Evolutionary conservation across 148 eudicot genomes (phyloP).

Genomic region (Linanthus parryae): DNA sequence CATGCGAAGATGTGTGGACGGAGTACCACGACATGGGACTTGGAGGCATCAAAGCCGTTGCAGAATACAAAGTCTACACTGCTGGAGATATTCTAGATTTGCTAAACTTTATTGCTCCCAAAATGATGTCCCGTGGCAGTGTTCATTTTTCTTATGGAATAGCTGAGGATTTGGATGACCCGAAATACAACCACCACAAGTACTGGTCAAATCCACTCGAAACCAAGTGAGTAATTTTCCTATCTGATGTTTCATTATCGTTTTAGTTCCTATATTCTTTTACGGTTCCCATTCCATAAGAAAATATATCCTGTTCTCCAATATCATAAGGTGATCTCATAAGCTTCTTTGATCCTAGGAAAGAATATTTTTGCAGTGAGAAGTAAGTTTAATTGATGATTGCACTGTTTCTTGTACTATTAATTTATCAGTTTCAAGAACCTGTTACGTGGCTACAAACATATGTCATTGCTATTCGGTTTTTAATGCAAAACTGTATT

Average conservation of each 20-base stretch:
- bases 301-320: no score
- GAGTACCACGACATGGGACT: constrained; percentile 98
- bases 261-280: background rate
- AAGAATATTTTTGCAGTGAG: no score
- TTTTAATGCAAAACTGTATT: no score
- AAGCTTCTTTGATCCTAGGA: no score
- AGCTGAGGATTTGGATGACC: constrained; percentile 87
- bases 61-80: constrained; percentile 75
- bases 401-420: no score
- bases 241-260: background rate
- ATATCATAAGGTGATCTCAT: no score
- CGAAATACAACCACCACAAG: constrained; percentile 70
- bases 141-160: constrained; percentile 83
- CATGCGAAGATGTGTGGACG: constrained; percentile 90
- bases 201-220: constrained; percentile 98
- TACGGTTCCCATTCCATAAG: no score
- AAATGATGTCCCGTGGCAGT: constrained; percentile 87
- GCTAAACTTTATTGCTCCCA: constrained; percentile 83
- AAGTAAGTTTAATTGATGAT: no score
- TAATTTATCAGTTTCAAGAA: no score
- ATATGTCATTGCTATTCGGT: no score
- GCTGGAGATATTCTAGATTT: constrained; percentile 69
- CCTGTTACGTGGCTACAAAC: no score
- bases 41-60: constrained; percentile 77
- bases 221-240: constrained; percentile 45